phyloP scores from a whole-genome alignment of 345 rosid genomes.

The Brassica juncea region DNA sequence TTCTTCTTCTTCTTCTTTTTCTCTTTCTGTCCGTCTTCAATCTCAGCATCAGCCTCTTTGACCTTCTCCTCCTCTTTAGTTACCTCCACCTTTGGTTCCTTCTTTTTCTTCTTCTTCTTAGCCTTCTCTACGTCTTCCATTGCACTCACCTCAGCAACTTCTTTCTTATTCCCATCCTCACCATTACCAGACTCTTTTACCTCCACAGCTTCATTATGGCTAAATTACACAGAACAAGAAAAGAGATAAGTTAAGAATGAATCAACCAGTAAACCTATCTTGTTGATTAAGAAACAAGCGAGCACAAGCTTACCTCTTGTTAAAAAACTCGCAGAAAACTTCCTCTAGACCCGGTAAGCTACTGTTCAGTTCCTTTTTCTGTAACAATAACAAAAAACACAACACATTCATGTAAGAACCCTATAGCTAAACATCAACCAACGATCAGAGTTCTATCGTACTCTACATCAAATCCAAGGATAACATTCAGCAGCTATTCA shows the following conservation, averaged over 20 bases:
- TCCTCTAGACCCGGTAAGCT: constrained; percentile 59
- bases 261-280: not conserved
- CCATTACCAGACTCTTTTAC: not conserved
- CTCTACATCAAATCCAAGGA: not conserved
- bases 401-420: constrained; percentile 11
- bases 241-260: not conserved
- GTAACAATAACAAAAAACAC: constrained; percentile 18
- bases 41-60: constrained; percentile 33
- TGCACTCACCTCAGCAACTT: constrained; percentile 6
- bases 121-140: constrained; percentile 28
- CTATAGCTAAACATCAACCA: not conserved
- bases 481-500: not conserved
- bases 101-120: constrained; percentile 52
- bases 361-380: constrained; percentile 52
- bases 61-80: constrained; percentile 34
- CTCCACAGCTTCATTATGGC: constrained; percentile 13
- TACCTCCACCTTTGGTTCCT: constrained; percentile 40
- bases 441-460: too few species aligned
- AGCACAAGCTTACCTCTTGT: constrained; percentile 45
- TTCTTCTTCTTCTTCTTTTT: constrained; percentile 51
- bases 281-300: not conserved
- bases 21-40: constrained; percentile 38
- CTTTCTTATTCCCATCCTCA: constrained; percentile 4
- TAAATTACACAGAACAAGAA: constrained; percentile 13
- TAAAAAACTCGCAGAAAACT: constrained; percentile 51